A percentile compares a stretch with the other conserved stretches of the same genome.
phyloP scores from a whole-genome alignment of 352 stramenopile genomes.

The Thalassiosira gravida region DNA sequence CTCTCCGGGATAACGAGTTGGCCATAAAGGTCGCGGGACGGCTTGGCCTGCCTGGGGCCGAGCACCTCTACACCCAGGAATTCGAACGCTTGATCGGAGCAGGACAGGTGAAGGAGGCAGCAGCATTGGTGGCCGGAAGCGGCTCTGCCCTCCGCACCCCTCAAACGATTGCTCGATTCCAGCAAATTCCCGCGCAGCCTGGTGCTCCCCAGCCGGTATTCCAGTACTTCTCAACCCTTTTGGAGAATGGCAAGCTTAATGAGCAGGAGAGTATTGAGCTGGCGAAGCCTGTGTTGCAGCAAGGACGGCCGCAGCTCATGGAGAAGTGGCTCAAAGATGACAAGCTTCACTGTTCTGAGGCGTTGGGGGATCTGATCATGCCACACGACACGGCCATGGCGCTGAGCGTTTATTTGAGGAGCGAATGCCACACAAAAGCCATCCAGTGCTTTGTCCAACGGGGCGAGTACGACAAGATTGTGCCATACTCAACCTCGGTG shows the following conservation, averaged over 20 bases:
- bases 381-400: conserved; percentile 96
- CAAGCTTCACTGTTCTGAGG: conserved; percentile 96
- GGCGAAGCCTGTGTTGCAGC: conserved; percentile 95
- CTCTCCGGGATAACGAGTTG: conserved; percentile 94
- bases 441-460: conserved; percentile 99
- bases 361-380: conserved; percentile 95
- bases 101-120: conserved; percentile 89
- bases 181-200: conserved; percentile 95
- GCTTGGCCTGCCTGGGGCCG: conserved; percentile 95
- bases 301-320: conserved; percentile 95
- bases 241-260: conserved; percentile 98
- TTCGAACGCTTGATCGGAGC: conserved; percentile 96
- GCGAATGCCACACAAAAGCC: conserved; percentile 97
- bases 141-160: conserved; percentile 91
- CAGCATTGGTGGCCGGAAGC: conserved; percentile 84
- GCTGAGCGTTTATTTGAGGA: conserved; percentile 96
- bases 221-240: conserved; percentile 98
- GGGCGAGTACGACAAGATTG: conserved; percentile 99
- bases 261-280: conserved; percentile 99
- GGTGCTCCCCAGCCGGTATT: conserved; percentile 96
- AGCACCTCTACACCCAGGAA: conserved; percentile 97
- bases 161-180: conserved; percentile 97
- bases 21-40: conserved; percentile 94
- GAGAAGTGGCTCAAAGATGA: conserved; percentile 99
- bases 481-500: conserved; percentile 90